Base-by-base conservation (phyloP, 441 rosid genomes). In the Daphne laureola region DNA sequence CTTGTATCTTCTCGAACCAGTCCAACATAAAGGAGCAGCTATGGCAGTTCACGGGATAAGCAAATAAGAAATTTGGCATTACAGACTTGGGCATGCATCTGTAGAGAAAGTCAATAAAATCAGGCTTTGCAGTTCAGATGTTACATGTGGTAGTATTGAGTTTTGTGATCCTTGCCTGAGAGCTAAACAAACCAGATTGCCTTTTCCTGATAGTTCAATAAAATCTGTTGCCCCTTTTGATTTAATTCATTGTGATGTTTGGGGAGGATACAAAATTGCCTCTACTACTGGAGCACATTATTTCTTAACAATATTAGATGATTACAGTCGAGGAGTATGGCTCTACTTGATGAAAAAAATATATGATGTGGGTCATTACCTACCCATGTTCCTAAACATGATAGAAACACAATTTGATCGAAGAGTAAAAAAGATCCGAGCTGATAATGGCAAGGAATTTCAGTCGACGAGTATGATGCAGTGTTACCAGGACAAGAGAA, bases 401-500 rank as follows among this genome's bases (percentile, higher is more conserved):
- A 0, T 35, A 0, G 35, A 16, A 16, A 46, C 36, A 2, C 44
- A 57, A 57, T 27, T 57, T 31, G 17, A 15, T 4, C 0, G 1
- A 1, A 8, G 17, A 9, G 14, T 46, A 5, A 23, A 57, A 15
- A 9, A 14, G 2, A 11, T 57, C 0, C 6, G 16, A 5, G 3
- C n/a, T 6, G 53, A 57, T n/a, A 46, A 57, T 31, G 43, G 35
- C 7, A 4, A 3, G 4, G 61, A 57, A 25, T 46, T 46, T 4
- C 7, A 18, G 12, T 49, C 14, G 4, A 16, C 13, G 6, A 4
- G 5, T 1, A 12, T 27, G 48, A 3, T 14, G 48, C 4, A 14
- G 8, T 45, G 15, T 16, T 46, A 11, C 9, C 44, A 8, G 4
- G 27, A n/a, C 9, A 25, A 21, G 8, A 41, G 50, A 11, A 57